Conservation (phyloP, 2,329 filamentous ascomycete genomes). For the Sporothrix euskadiensis region DNA sequence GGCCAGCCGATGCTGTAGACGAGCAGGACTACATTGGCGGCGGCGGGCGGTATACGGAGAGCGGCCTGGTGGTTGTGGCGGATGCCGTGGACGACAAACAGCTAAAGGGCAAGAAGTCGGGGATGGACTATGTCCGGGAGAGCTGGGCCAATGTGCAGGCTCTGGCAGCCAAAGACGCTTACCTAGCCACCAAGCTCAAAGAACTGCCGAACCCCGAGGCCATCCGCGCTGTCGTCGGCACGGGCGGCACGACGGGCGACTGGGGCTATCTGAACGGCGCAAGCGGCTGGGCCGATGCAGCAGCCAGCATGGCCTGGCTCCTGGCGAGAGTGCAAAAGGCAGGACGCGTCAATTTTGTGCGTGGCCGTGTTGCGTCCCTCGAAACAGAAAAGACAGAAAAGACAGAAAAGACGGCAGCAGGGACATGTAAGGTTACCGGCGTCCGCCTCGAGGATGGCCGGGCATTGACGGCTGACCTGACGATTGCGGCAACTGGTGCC, state of each 20-base stretch:
- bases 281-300: slow-evolving; percentile 81
- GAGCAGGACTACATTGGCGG: slow-evolving; percentile 58
- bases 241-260: slow-evolving; percentile 56
- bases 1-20: slow-evolving; percentile 38
- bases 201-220: slow-evolving; percentile 49
- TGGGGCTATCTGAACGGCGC: slow-evolving; percentile 73
- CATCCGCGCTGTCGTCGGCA: slow-evolving; percentile 50
- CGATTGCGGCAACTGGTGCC: slow-evolving; percentile 80
- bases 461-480: slow-evolving; percentile 57
- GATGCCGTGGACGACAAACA: slow-evolving; percentile 41
- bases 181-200: slow-evolving; percentile 36
- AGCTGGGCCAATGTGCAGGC: slow-evolving; percentile 63
- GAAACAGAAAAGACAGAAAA: slow-evolving; percentile 35
- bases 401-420: slow-evolving; percentile 35
- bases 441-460: slow-evolving; percentile 46
- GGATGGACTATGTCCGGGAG: slow-evolving; percentile 59
- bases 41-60: slow-evolving; percentile 68
- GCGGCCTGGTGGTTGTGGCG: slow-evolving; percentile 66
- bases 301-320: slow-evolving; percentile 66
- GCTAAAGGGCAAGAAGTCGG: slow-evolving; percentile 43
- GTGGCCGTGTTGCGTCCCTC: slow-evolving; percentile 51
- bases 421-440: slow-evolving; percentile 51
- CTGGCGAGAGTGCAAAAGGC: slow-evolving; percentile 55
- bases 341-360: slow-evolving; percentile 57
- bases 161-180: slow-evolving; percentile 47